phyloP scores from a whole-genome alignment of 1,284 basidiomycete species.

The Anthracocystis setariae region DNA sequence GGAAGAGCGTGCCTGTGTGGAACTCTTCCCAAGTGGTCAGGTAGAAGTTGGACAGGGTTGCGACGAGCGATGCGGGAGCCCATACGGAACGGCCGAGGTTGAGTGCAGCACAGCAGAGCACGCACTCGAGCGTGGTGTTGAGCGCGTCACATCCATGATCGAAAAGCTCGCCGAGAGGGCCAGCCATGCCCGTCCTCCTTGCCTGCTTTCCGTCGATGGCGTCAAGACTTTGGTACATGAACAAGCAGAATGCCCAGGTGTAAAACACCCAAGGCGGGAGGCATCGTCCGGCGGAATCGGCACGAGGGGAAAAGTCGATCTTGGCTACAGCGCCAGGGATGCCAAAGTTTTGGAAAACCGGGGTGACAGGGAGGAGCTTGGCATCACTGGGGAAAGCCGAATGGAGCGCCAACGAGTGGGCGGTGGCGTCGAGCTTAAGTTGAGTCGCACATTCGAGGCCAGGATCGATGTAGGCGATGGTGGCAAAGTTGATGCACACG shows the following conservation, averaged over 20 bases:
- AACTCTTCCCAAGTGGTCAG: slow-evolving; percentile 97
- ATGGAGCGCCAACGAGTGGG: slow-evolving; percentile 24
- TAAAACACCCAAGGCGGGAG: slow-evolving; percentile 59
- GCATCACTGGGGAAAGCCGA: slow-evolving; percentile 42
- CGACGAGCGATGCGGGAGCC: slow-evolving; percentile 87
- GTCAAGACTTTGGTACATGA: slow-evolving; percentile 90
- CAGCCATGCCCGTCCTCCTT: slow-evolving; percentile 91
- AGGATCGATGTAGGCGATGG: slow-evolving; percentile 72
- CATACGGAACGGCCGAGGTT: slow-evolving; percentile 94
- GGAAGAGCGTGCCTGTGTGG: slow-evolving; percentile 77
- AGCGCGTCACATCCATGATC: slow-evolving; percentile 89
- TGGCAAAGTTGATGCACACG: slow-evolving; percentile 84
- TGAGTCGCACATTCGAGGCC: slow-evolving; percentile 54
- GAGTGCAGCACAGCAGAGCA: slow-evolving; percentile 69
- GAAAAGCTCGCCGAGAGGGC: slow-evolving; percentile 94
- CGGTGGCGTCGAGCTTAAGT: slow-evolving; percentile 56
- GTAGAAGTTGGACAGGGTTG: slow-evolving; percentile 92
- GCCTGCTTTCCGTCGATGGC: slow-evolving; percentile 96
- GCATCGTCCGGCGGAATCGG: slow-evolving; percentile 14
- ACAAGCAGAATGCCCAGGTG: slow-evolving; percentile 85
- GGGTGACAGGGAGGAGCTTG: slow-evolving; percentile 40
- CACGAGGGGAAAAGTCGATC: slow-evolving; percentile 26
- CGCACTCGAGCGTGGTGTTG: slow-evolving; percentile 78
- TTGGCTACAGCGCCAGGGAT: slow-evolving; percentile 41
- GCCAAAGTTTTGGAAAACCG: slow-evolving; percentile 48